Percentiles rank a stretch among this genome's conserved stretches.
phyloP scores from a whole-genome alignment of 2,329 filamentous ascomycete species.

The Claviceps pazoutovae region DNA sequence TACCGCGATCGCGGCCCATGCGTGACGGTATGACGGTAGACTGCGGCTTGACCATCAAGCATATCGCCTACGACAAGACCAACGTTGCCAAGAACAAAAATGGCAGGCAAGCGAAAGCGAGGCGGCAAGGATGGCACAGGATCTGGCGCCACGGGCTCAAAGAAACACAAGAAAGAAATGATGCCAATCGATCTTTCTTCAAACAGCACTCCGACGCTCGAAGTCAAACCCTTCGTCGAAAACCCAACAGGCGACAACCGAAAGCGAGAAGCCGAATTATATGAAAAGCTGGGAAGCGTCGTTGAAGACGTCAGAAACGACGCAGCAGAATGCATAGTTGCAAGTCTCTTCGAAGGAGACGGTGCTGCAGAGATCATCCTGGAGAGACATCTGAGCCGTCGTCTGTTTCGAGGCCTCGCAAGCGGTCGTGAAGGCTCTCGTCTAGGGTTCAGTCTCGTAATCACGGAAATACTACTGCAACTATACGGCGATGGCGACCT shows the following conservation, averaged over 20 bases:
- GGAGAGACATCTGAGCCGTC: slow-evolving; percentile 45
- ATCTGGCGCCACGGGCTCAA: slow-evolving; percentile 10
- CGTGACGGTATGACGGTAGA: background rate
- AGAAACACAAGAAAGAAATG: slow-evolving; percentile 19
- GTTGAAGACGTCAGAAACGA: slow-evolving; percentile 40
- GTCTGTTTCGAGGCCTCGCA: slow-evolving; percentile 75
- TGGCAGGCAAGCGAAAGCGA: slow-evolving; percentile 24
- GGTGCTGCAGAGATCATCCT: slow-evolving; percentile 38
- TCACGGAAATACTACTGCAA: slow-evolving; percentile 67
- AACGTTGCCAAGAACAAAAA: slow-evolving; percentile 5
- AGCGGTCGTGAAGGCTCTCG: slow-evolving; percentile 82
- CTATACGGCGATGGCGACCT: slow-evolving; percentile 42
- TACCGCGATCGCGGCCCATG: background rate
- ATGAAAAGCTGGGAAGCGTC: slow-evolving; percentile 47
- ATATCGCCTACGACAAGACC: background rate
- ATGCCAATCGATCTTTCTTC: slow-evolving; percentile 10
- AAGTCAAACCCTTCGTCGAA: slow-evolving; percentile 34
- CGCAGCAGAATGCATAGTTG: slow-evolving; percentile 45
- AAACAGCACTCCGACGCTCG: slow-evolving; percentile 16
- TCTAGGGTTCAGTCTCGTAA: slow-evolving; percentile 75
- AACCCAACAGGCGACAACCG: slow-evolving; percentile 37
- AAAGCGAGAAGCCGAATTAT: slow-evolving; percentile 43
- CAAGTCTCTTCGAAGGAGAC: slow-evolving; percentile 36
- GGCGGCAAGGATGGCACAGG: slow-evolving; percentile 18
- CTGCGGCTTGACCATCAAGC: background rate